Percentiles rank a stretch among this genome's conserved stretches.
phyloP scores from a whole-genome alignment of 1,139 yeast genomes.

The Nadsonia commutata region DNA sequence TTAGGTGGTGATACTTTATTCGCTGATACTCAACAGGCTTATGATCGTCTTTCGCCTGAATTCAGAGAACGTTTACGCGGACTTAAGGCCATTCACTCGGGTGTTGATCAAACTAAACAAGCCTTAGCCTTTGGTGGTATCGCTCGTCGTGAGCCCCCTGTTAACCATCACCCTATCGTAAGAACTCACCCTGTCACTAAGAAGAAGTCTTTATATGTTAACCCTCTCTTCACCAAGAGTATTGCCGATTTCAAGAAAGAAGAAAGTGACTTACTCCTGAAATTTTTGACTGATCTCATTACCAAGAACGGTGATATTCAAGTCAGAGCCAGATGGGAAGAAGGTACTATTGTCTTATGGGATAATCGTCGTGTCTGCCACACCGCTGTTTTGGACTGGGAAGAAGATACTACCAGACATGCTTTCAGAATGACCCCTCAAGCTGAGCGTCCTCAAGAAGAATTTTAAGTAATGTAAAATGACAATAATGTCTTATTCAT shows the following conservation, averaged over 20 bases:
- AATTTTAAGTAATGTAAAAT: too few species aligned
- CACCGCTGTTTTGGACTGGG: conserved; percentile 34
- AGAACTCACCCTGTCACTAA: conserved; percentile 47
- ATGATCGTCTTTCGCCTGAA: conserved; percentile 40
- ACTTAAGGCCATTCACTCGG: conserved; percentile 38
- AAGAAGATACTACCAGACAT: conserved; percentile 14
- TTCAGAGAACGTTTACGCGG: conserved; percentile 36
- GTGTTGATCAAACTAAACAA: conserved; percentile 34
- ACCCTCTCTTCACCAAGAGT: conserved; percentile 37
- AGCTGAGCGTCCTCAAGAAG: conserved; percentile 16
- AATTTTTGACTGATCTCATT: conserved; percentile 35
- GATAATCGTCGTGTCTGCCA: conserved; percentile 55
- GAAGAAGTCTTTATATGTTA: conserved; percentile 37
- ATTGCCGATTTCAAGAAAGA: conserved; percentile 42
- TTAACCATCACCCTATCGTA: conserved; percentile 38
- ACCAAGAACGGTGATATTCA: conserved; percentile 38
- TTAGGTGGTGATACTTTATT: conserved; percentile 50
- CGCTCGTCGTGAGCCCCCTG: conserved; percentile 36
- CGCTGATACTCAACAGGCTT: conserved; percentile 41
- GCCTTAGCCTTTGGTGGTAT: conserved; percentile 32
- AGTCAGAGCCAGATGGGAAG: conserved; percentile 44
- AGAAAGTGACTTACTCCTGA: conserved; percentile 37
- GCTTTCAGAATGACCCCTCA: conserved; percentile 23
- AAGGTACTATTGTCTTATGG: conserved; percentile 45
- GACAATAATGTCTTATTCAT: too few species aligned